A percentile compares a stretch with the other conserved stretches of the same genome.
Conservation (phyloP, 2,329 filamentous ascomycete species). For the Alternaria infectoria region DNA sequence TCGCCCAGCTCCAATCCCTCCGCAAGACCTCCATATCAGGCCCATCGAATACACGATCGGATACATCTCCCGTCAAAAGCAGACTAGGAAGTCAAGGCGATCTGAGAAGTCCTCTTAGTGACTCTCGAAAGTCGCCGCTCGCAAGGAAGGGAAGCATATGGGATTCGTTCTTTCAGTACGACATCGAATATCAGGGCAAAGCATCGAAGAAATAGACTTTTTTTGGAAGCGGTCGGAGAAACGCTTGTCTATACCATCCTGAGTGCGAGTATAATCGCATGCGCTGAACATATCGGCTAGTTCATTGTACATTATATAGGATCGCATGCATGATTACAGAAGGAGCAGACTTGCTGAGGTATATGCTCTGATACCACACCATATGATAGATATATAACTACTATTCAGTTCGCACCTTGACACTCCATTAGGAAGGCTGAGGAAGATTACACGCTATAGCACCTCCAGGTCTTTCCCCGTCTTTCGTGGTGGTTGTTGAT, state of each 20-base stretch:
- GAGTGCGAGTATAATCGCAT: not conserved
- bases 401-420: not conserved
- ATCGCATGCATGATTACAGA: not conserved
- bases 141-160: slow-evolving; percentile 44
- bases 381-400: not conserved
- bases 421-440: not conserved
- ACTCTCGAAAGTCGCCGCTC: slow-evolving; percentile 4
- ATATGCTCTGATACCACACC: not conserved
- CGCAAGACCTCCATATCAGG: slow-evolving; percentile 20
- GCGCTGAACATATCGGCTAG: not conserved
- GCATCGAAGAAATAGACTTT: slow-evolving; percentile 37
- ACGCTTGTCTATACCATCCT: not conserved
- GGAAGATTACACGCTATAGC: not conserved
- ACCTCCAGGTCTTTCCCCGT: not conserved
- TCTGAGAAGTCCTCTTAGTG: slow-evolving; percentile 5
- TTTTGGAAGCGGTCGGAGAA: not conserved
- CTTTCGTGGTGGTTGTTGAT: not conserved
- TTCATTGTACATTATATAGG: not conserved
- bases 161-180: slow-evolving; percentile 49
- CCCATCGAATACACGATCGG: slow-evolving; percentile 18
- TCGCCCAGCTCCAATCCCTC: slow-evolving; percentile 19
- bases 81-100: slow-evolving; percentile 28
- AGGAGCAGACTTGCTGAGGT: not conserved
- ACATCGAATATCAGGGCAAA: slow-evolving; percentile 48
- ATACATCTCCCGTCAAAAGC: slow-evolving; percentile 20